Base-by-base conservation (phyloP, 2,329 filamentous ascomycete species). In the Coniochaeta sp. region DNA sequence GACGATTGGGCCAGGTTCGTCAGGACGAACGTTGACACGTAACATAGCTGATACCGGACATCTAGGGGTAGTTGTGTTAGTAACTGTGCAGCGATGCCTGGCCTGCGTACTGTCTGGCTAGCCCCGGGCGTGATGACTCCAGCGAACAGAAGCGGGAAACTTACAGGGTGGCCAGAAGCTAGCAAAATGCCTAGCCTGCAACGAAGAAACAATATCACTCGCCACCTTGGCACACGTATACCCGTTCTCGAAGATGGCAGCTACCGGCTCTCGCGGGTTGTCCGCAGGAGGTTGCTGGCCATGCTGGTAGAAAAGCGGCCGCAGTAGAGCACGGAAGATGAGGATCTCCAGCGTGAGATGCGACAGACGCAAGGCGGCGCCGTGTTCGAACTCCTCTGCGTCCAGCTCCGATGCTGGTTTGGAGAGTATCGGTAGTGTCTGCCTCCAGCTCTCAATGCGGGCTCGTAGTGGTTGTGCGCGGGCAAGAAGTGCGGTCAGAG, bases 241-340 rank as follows among this genome's bases (percentile, higher is more conserved):
- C 48, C 60, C 56, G 32, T 60, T 61, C 22, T 60, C 58, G 47
- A 59, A 57, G n/a, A 62, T 62, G 7, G 58, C 57, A 1, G 58
- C 54, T 18, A 61, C 51, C 10, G 60, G 60, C 49, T 61, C 60
- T 38, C 49, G 50, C 6, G 47, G 45, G 7, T 18, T 42, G 18
- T 56, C 59, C 13, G 50, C 31, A 10, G 42, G 7, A 3, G 51
- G 27, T 6, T 55, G 50, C 12, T 38, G 33, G 9, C 16, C 33
- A 10, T 51, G 42, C 6, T 53, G 31, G 30, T 53, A 48, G 12
- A 49, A 22, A 5, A 62, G 56, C 6, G 59, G 60, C 2, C 60
- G 57, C 9, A 61, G 56, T 18, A 62, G 53, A 5, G 59, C 60
- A 10, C 60, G 56, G 50, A 63, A 63, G 13, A 63, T 61, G 38